These are phyloP conservation scores for Termitomyces heimii DNA, from an alignment of 768 basidiomycete genomes.

Conservation along the genomic window DNA sequence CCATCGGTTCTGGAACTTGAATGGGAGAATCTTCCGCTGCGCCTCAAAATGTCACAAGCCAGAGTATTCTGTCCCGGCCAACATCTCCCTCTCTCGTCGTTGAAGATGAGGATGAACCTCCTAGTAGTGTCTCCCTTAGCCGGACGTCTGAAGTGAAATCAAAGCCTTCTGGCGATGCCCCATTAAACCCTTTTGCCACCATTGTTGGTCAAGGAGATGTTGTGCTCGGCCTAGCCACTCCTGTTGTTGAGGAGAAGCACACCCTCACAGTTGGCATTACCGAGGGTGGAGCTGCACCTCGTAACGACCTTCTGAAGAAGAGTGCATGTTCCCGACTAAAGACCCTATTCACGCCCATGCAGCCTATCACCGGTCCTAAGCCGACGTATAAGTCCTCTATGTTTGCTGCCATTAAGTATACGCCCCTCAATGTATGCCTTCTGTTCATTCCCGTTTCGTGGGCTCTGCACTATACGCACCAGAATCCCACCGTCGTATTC, in stretches of 20 bases:
- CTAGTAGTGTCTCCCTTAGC: conserved; percentile 32
- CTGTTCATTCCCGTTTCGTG: background rate
- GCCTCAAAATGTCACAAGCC: background rate
- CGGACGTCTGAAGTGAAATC: conserved; percentile 25
- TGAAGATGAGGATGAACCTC: conserved; percentile 39
- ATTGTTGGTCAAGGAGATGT: background rate
- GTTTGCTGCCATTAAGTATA: background rate
- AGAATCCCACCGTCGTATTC: background rate
- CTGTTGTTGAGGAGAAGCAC: background rate
- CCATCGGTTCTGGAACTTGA: background rate
- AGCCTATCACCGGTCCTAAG: background rate
- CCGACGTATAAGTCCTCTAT: background rate
- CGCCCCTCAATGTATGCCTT: background rate
- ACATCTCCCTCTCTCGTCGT: conserved; percentile 21
- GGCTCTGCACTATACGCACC: background rate
- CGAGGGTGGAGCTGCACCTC: background rate
- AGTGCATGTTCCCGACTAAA: background rate
- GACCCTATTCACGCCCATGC: background rate
- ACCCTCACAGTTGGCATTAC: background rate
- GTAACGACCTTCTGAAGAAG: background rate
- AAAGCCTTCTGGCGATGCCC: conserved; percentile 23
- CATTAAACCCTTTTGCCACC: background rate
- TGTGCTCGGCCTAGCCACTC: background rate
- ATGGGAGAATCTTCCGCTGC: background rate
- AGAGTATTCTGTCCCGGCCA: conserved; percentile 22